Evolutionary conservation across 352 stramenopile species (phyloP), one percentile per base, ranked within the genome.

Genomic region (Paralagenidium karlingii): DNA sequence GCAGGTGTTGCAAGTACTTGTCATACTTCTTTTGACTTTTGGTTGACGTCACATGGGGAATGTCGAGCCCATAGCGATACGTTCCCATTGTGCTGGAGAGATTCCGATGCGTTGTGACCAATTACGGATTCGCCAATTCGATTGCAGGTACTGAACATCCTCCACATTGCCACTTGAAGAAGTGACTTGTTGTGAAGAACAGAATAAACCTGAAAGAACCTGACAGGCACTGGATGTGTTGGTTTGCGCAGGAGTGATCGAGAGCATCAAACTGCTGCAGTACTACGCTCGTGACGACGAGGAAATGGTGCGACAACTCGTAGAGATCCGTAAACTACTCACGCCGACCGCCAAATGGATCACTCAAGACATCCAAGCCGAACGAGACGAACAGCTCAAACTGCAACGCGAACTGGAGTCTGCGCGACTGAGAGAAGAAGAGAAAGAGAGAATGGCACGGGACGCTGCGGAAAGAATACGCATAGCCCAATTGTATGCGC

Each of bases 341-440:
- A 73, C 67, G 0, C 70, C 70, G 0, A 80, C 67, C 0, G 70
- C 45, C 3, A 43, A 45, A 13, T 84, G 70, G 70, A 67, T 78
- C 37, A 40, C 51, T 18, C 60, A 74, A 42, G 70, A 84, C 24
- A 52, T 43, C 2, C 53, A 68, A 8, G 63, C 60, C 3, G 64
- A 78, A 4, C 56, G 53, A 15, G 50, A 64, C 1, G 64, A 80
- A 8, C 41, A 58, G 7, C 44, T 44, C 5, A 51, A 52, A 18
- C 45, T 43, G 29, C 43, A 62, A 21, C 32, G 54, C 8, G 63
- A 78, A 3, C 34, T 58, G 1, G 48, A 57, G 24, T 39, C 28
- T 7, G 25, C 49, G 5, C 49, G 38, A 0, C 36, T 51, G 2
- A 45, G 64, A 10, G 47, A 58, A 11, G 43, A 70, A 30, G 53